Conservation (phyloP, 2,329 filamentous ascomycete species). For the Chaetomiaceae sp. region DNA sequence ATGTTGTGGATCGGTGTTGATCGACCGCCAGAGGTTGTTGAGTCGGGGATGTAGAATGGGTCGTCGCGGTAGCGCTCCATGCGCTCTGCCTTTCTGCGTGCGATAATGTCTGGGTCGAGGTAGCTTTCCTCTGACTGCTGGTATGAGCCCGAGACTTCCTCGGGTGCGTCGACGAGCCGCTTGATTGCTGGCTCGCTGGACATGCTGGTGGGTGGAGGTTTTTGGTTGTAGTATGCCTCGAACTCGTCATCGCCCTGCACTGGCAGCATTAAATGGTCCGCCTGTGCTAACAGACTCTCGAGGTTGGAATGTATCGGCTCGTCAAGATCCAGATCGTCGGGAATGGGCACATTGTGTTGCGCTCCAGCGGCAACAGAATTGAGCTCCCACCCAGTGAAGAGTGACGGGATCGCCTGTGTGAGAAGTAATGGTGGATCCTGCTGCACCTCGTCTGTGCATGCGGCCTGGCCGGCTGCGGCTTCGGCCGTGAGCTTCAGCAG, state of each 20-base stretch:
- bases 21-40: slow-evolving; percentile 39
- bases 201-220: slow-evolving; percentile 47
- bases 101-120: slow-evolving; percentile 68
- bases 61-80: slow-evolving; percentile 83
- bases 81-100: slow-evolving; percentile 70
- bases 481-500: slow-evolving; percentile 83
- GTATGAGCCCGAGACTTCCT: slow-evolving; percentile 50
- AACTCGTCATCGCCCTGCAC: slow-evolving; percentile 62
- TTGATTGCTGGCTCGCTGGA: slow-evolving; percentile 52
- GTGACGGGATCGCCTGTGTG: slow-evolving; percentile 81
- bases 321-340: slow-evolving; percentile 72
- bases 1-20: slow-evolving; percentile 79
- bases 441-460: slow-evolving; percentile 47
- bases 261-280: slow-evolving; percentile 46
- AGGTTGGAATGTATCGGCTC: slow-evolving; percentile 76
- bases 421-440: slow-evolving; percentile 77
- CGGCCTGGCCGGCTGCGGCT: slow-evolving; percentile 64
- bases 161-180: slow-evolving; percentile 43
- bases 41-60: slow-evolving; percentile 77
- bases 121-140: slow-evolving; percentile 60
- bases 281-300: slow-evolving; percentile 58
- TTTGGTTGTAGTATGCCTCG: slow-evolving; percentile 60
- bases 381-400: slow-evolving; percentile 82
- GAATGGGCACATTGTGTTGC: slow-evolving; percentile 79
- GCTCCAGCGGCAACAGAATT: slow-evolving; percentile 84